Evolutionary conservation across 805 yeast species (phyloP), one percentile per base, ranked within the genome.

Genomic region (Wickerhamomyces canadensis): DNA sequence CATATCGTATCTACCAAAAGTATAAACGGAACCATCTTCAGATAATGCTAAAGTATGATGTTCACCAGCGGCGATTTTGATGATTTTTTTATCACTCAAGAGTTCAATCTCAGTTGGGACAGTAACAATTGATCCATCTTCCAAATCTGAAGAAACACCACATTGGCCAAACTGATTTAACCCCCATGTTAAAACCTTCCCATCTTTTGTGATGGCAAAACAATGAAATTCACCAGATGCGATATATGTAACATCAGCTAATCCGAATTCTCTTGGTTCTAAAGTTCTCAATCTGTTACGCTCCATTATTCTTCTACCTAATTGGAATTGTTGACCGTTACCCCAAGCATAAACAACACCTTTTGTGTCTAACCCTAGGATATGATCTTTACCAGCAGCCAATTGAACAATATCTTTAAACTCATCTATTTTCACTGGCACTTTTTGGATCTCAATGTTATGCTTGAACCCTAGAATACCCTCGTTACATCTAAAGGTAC

Each of bases 341-440:
- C 99, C 99, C 98, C 98, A 93, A 0, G 98, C 89, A 55, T 74
- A 87, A 2, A 89, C 97, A 37, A 79, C 70, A 40, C 98, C 98
- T 52, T 76, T 80, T 19, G 75, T 65, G 57, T 89, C 95, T 26
- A 93, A 66, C 18, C 94, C 93, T 33, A 93, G 58, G 26, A 93
- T 58, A 57, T 93, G 98, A 57, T 93, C 98, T 58, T 89, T 89
- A 34, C 99, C 99, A 0, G 84, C 76, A 2, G 94, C 96, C 39
- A 93, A 60, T 54, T 86, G 93, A 19, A 81, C 86, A 38, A 86
- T 78, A 40, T 84, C 75, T 43, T 70, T 75, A 38, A 86, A 70
- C 34, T 70, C 74, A 1, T 64, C 63, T 25, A 91, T 69, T 49
- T 75, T 78, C 44, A 66, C 61, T 9, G 98, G 98, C 1, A 67